phyloP scores from a whole-genome alignment of 1,284 basidiomycete genomes.

The Melampsora abietis-canadensis region DNA sequence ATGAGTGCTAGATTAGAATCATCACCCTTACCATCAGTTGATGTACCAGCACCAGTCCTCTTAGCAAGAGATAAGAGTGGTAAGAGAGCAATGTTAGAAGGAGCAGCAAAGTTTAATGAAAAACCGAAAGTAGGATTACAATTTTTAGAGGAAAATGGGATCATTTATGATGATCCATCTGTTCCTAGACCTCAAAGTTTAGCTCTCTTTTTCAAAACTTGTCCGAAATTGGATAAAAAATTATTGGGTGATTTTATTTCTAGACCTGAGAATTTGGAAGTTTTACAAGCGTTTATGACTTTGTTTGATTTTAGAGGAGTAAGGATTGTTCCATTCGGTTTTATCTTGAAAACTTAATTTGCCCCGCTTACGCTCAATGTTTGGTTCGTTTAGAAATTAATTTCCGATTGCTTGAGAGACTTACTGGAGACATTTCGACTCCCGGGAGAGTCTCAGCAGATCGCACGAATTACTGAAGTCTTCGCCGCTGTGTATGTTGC shows the following conservation, averaged over 20 bases:
- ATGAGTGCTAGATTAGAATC: slow-evolving; percentile 75
- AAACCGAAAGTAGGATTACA: slow-evolving; percentile 92
- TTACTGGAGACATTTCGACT: slow-evolving; percentile 89
- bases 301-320: slow-evolving; percentile 87
- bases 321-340: slow-evolving; percentile 48
- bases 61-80: slow-evolving; percentile 73
- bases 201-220: slow-evolving; percentile 81
- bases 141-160: slow-evolving; percentile 79
- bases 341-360: slow-evolving; percentile 36
- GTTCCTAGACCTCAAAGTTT: slow-evolving; percentile 63
- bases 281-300: slow-evolving; percentile 81
- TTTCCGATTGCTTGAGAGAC: slow-evolving; percentile 92
- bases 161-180: slow-evolving; percentile 61
- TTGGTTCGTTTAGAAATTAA: slow-evolving; percentile 67
- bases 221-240: slow-evolving; percentile 84
- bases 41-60: slow-evolving; percentile 60
- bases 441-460: slow-evolving; percentile 93
- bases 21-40: slow-evolving; percentile 56
- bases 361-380: slow-evolving; percentile 18
- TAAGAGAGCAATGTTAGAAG: slow-evolving; percentile 80
- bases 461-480: slow-evolving; percentile 86
- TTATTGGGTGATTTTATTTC: slow-evolving; percentile 91
- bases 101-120: slow-evolving; percentile 83
- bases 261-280: slow-evolving; percentile 76
- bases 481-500: slow-evolving; percentile 90